Conservation (phyloP, 2,329 filamentous ascomycete genomes). For the Fusarium hainanense region DNA sequence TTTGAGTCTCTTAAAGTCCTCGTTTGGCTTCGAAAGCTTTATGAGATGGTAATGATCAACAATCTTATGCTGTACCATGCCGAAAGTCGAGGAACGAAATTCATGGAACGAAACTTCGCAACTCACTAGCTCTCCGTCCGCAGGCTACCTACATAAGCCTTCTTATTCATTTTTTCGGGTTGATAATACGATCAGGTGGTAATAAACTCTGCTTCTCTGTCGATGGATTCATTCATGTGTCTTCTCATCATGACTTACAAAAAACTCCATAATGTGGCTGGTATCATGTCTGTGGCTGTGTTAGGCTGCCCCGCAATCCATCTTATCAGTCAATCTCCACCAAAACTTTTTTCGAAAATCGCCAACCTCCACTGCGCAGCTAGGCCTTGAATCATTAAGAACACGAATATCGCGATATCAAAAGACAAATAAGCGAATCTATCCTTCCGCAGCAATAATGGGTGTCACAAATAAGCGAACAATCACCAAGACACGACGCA, state of each 20-base stretch:
- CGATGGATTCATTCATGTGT: not conserved
- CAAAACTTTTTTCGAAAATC: slow-evolving; percentile 42
- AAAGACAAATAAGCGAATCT: not conserved
- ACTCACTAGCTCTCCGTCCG: not conserved
- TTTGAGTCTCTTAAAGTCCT: not conserved
- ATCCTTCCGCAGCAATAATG: slow-evolving; percentile 58
- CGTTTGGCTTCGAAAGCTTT: not conserved
- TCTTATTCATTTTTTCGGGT: not conserved
- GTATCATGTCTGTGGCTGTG: slow-evolving; percentile 1
- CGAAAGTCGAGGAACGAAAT: not conserved
- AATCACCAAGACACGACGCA: slow-evolving; percentile 79
- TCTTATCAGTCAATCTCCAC: slow-evolving; percentile 29
- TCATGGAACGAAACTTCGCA: not conserved
- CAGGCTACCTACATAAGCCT: too few species aligned
- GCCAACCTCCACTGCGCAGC: slow-evolving; percentile 31
- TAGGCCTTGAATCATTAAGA: slow-evolving; percentile 1
- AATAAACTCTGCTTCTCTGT: not conserved
- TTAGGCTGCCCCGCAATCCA: slow-evolving; percentile 8
- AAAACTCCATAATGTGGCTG: not conserved
- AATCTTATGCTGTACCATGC: not conserved
- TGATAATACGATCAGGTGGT: not conserved
- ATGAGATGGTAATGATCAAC: not conserved
- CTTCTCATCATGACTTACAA: not conserved
- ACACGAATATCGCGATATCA: slow-evolving; percentile 3
- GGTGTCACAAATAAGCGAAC: slow-evolving; percentile 74